Evolutionary conservation across 2,329 filamentous ascomycete species (phyloP).

Genomic region (Exophiala spinifera): DNA sequence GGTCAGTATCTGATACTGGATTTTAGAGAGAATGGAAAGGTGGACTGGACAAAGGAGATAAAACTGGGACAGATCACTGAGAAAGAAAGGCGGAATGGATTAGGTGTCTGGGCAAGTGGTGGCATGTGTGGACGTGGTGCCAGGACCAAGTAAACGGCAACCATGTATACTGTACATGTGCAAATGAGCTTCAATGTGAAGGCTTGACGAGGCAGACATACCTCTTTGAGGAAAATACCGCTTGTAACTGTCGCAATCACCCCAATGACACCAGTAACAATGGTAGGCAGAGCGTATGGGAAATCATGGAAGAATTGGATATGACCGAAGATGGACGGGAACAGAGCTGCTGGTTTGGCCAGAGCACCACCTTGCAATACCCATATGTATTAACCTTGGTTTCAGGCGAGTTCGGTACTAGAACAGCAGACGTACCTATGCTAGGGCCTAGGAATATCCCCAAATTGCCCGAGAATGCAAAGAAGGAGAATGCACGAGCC

Average conservation of each 20-base stretch:
- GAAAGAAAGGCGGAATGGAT: too few relatives aligned
- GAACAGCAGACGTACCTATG: slow-evolving; percentile 38
- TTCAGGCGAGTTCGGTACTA: slow-evolving; percentile 8
- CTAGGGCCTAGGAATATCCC: slow-evolving; percentile 71
- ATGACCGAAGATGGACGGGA: slow-evolving; percentile 55
- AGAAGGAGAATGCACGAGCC: slow-evolving; percentile 70
- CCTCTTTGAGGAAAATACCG: slow-evolving; percentile 60
- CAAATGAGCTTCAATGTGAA: too few relatives aligned
- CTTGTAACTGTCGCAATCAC: slow-evolving; percentile 52
- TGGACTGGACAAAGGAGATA: too few relatives aligned
- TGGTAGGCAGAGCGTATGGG: slow-evolving; percentile 64
- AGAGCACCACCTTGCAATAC: slow-evolving; percentile 59
- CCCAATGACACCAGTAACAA: slow-evolving; percentile 57
- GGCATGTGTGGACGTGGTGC: too few relatives aligned
- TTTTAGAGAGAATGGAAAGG: too few relatives aligned
- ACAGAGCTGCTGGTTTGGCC: slow-evolving; percentile 64
- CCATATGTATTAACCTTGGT: slow-evolving; percentile 24
- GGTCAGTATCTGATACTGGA: too few relatives aligned
- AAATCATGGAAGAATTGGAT: slow-evolving; percentile 60
- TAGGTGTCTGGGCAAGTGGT: too few relatives aligned
- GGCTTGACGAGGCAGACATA: slow-evolving; percentile 7
- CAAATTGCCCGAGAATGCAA: slow-evolving; percentile 70
- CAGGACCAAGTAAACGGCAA: too few relatives aligned
- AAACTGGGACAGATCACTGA: too few relatives aligned
- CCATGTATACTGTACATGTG: too few relatives aligned